Evolutionary conservation across 2,329 filamentous ascomycete species (phyloP).

Genomic region (Xylariaceae sp.): DNA sequence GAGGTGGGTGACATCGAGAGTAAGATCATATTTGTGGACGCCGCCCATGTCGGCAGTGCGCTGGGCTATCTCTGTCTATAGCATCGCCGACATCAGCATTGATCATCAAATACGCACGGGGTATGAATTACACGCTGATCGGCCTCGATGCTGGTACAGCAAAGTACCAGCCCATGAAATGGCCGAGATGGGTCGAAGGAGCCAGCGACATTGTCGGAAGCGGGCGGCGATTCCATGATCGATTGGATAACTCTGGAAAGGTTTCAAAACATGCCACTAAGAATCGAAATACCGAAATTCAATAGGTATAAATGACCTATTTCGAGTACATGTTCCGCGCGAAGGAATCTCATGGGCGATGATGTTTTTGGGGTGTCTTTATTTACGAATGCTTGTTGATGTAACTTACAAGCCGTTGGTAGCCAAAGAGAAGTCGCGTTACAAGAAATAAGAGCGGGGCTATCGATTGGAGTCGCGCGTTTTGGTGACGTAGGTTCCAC

Average conservation of each 20-base stretch:
- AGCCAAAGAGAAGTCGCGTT: background rate
- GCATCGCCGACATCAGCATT: background rate
- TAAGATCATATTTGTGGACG: conserved; percentile 81
- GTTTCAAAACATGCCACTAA: conserved; percentile 10
- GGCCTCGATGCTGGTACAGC: conserved; percentile 78
- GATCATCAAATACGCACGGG: conserved; percentile 18
- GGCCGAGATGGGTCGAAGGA: conserved; percentile 55
- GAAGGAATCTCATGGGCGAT: background rate
- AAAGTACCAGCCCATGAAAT: conserved; percentile 69
- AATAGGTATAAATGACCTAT: background rate
- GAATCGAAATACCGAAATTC: background rate
- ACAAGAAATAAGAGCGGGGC: background rate
- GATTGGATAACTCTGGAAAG: background rate
- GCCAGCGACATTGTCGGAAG: conserved; percentile 18
- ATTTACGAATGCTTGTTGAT: too few species aligned
- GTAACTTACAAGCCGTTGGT: too few species aligned
- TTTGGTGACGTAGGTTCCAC: background rate
- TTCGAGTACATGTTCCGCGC: too few species aligned
- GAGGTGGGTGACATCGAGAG: conserved; percentile 92
- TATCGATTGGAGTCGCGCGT: background rate
- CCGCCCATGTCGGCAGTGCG: conserved; percentile 79
- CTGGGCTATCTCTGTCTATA: conserved; percentile 51
- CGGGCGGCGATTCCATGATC: conserved; percentile 26
- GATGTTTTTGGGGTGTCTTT: too few species aligned
- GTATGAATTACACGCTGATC: conserved; percentile 62